Conservation (phyloP, 225 moss, liverwort and hornwort species). For the Sphagnum contortum region DNA sequence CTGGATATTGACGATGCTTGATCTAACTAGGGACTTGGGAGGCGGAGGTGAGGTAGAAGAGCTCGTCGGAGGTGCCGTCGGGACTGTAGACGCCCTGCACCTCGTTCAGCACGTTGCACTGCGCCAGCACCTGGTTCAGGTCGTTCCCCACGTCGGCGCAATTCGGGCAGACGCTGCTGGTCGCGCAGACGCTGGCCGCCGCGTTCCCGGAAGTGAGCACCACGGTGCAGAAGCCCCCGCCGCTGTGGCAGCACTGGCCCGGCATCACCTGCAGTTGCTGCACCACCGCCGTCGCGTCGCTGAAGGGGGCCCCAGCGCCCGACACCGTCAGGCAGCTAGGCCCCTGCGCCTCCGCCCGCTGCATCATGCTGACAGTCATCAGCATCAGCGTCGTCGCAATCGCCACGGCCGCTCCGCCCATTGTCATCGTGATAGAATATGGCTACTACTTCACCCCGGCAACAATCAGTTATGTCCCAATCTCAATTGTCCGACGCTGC, state of each 20-base stretch:
- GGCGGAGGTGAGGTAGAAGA: too few species aligned
- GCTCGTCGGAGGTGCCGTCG: background rate
- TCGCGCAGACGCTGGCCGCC: slow-evolving; percentile 7
- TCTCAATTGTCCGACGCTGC: too few species aligned
- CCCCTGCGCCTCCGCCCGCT: slow-evolving; percentile 8
- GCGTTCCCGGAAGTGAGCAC: slow-evolving; percentile 11
- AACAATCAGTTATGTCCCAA: too few species aligned
- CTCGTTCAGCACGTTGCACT: slow-evolving; percentile 9
- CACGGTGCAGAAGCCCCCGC: slow-evolving; percentile 7
- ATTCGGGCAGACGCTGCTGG: slow-evolving; percentile 4
- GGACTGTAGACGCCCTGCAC: slow-evolving; percentile 12
- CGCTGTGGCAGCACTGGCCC: slow-evolving; percentile 16
- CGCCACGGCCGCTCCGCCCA: background rate
- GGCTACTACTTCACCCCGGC: too few species aligned
- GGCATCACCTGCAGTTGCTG: slow-evolving; percentile 5
- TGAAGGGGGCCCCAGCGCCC: slow-evolving; percentile 2
- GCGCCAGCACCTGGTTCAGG: slow-evolving; percentile 15
- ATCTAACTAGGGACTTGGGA: too few species aligned
- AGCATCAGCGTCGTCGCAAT: background rate
- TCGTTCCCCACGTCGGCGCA: slow-evolving; percentile 16
- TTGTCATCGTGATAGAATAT: too few species aligned
- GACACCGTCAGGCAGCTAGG: background rate
- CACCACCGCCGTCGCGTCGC: slow-evolving; percentile 5
- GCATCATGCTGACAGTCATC: slow-evolving; percentile 5
- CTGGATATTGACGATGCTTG: too few species aligned